These are phyloP conservation scores for Colletotrichum abscissum DNA, from an alignment of 2,329 filamentous ascomycete genomes.

Conservation along the genomic window DNA sequence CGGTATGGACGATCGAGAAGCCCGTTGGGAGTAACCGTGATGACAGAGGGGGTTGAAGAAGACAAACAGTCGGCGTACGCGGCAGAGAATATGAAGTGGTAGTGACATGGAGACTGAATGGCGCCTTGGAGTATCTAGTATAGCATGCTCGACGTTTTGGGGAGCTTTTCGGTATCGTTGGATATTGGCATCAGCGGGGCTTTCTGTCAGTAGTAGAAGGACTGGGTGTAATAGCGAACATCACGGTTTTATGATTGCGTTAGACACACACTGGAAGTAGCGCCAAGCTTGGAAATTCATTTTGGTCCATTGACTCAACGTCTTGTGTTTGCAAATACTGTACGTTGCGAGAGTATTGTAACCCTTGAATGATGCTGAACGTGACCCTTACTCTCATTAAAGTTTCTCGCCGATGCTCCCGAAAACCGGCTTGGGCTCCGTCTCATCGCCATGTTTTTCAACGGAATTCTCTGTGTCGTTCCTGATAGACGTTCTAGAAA, in stretches of 20 bases:
- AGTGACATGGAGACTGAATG: not conserved
- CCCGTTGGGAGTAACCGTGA: not conserved
- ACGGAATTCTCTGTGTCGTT: not conserved
- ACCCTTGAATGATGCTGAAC: not conserved
- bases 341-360: not conserved
- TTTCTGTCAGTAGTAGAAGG: not conserved
- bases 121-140: not conserved
- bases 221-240: not conserved
- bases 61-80: not conserved
- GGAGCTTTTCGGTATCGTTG: not conserved
- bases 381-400: not conserved
- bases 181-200: not conserved
- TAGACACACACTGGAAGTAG: not conserved
- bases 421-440: not conserved
- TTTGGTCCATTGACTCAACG: not conserved
- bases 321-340: not conserved
- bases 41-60: not conserved
- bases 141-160: not conserved
- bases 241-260: not conserved
- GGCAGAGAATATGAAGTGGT: not conserved
- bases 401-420: not conserved
- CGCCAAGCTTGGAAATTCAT: no score
- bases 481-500: not conserved
- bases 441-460: not conserved
- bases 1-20: not conserved